A percentile compares a stretch with the other conserved stretches of the same genome.
Conservation (phyloP, 257 asterid species). For the Coffea canephora region DNA sequence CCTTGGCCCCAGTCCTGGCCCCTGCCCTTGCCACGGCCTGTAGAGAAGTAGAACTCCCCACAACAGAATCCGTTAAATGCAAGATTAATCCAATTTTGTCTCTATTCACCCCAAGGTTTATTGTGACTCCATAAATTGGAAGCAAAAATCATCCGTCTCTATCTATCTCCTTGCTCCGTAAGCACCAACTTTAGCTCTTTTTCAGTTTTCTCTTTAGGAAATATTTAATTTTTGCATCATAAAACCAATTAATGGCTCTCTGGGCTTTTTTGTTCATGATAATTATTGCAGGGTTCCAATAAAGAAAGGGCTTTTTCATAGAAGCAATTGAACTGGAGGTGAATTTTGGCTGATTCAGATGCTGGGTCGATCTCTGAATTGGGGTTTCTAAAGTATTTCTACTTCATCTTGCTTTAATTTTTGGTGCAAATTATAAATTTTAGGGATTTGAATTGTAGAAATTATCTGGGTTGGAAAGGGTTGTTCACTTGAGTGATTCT, state of each 20-base stretch:
- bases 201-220: neutral
- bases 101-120: neutral
- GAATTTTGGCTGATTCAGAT: slow-evolving; percentile 2
- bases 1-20: neutral
- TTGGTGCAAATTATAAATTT: neutral
- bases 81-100: neutral
- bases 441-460: slow-evolving; percentile 13
- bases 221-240: neutral
- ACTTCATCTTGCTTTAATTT: neutral
- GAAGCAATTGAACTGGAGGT: slow-evolving; percentile 2
- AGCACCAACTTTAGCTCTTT: neutral
- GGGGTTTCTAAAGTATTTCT: neutral
- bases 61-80: neutral
- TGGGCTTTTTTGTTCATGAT: neutral
- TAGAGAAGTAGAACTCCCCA: neutral
- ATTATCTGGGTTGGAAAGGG: slow-evolving; percentile 11
- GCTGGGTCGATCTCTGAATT: slow-evolving; percentile 22
- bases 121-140: neutral
- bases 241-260: neutral
- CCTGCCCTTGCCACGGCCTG: neutral
- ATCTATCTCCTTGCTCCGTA: neutral
- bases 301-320: slow-evolving; percentile 1
- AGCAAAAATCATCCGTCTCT: too few relatives aligned
- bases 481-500: slow-evolving; percentile 4
- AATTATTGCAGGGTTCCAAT: slow-evolving; percentile 12